Evolutionary conservation across 2,329 filamentous ascomycete species (phyloP).

Genomic region (Beauveria sp.): DNA sequence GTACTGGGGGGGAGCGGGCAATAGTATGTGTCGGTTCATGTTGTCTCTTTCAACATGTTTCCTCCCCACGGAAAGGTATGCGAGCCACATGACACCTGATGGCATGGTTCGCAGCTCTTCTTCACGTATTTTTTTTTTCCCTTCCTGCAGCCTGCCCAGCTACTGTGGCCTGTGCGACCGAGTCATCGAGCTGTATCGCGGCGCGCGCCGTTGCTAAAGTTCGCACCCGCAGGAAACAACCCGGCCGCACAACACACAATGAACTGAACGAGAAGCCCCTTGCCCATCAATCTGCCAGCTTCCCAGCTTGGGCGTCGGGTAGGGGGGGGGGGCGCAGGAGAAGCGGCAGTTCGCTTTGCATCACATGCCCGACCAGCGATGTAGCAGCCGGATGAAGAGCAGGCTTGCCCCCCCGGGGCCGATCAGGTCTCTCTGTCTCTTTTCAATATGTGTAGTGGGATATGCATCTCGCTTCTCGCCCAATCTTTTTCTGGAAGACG

Average conservation of each 20-base stretch:
- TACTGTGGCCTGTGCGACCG: background rate
- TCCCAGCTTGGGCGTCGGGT: background rate
- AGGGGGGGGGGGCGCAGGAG: background rate
- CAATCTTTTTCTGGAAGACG: background rate
- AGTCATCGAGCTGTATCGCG: constrained; percentile 1
- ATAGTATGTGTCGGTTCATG: background rate
- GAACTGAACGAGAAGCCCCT: background rate
- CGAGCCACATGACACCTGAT: background rate
- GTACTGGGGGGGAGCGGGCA: background rate
- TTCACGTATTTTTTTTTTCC: no score
- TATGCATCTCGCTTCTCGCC: background rate
- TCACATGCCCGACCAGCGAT: background rate
- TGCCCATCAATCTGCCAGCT: background rate
- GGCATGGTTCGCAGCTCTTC: background rate
- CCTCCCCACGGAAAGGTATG: background rate
- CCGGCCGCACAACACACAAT: background rate
- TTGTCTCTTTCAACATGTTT: background rate
- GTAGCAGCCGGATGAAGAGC: background rate
- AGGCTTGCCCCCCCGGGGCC: background rate
- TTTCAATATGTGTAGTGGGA: background rate
- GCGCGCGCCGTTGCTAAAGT: background rate
- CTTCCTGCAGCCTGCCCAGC: background rate
- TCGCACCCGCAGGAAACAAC: background rate
- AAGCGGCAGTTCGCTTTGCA: background rate
- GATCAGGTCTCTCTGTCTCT: background rate